These are phyloP conservation scores for Triadica sebifera DNA, from an alignment of 345 rosid genomes.

Conservation along the genomic window DNA sequence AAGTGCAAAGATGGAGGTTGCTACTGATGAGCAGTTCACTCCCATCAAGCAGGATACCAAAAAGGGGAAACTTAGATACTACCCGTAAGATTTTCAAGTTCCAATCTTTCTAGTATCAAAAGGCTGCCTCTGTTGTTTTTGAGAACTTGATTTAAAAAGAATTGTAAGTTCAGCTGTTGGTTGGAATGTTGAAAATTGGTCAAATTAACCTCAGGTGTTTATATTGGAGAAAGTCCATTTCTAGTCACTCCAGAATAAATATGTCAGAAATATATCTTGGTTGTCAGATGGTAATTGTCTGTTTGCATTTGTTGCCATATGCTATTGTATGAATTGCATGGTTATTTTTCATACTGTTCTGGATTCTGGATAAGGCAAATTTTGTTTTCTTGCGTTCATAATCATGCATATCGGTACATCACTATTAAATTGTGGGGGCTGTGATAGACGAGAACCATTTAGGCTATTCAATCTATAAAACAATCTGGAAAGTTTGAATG, in stretches of 20 bases:
- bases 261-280: not conserved
- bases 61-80: conserved; percentile 69
- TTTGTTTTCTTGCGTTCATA: not conserved
- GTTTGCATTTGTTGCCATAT: not conserved
- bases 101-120: not conserved
- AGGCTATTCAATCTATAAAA: not conserved
- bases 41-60: conserved; percentile 91
- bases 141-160: not conserved
- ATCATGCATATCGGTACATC: not conserved
- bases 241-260: not conserved
- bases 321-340: not conserved
- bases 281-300: not conserved
- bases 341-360: not conserved
- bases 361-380: not conserved
- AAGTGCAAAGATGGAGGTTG: conserved; percentile 97
- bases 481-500: too few relatives aligned
- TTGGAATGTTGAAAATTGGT: not conserved
- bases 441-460: not conserved
- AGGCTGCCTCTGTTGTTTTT: not conserved
- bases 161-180: not conserved
- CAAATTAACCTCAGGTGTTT: not conserved
- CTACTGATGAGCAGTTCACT: conserved; percentile 84
- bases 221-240: not conserved
- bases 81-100: conserved; percentile 49
- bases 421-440: not conserved